Percentiles rank a stretch among this genome's conserved stretches.
Conservation (phyloP, 805 yeast species). For the Saccharomyces cerevisiae region DNA sequence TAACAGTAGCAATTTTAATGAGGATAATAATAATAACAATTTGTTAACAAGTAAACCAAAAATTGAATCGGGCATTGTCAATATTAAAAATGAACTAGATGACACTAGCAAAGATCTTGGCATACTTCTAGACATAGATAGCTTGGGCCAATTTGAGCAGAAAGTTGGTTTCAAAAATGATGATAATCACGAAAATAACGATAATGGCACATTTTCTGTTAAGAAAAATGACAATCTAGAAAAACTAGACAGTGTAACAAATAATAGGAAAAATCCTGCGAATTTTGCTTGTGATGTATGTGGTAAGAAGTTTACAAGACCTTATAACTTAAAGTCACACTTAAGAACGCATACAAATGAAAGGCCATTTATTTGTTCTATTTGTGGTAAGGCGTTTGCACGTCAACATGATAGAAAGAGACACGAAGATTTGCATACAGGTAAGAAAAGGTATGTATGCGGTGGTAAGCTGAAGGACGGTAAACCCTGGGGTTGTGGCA, state of each 20-base stretch:
- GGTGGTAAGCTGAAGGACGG: constrained; percentile 56
- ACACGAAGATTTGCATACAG: constrained; percentile 69
- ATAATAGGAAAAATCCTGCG: constrained; percentile 18
- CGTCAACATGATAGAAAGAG: constrained; percentile 70
- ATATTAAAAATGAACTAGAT: background rate
- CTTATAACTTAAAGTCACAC: constrained; percentile 88
- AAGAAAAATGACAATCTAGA: constrained; percentile 9
- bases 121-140: background rate
- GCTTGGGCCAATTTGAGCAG: background rate
- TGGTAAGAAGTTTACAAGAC: constrained; percentile 81
- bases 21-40: background rate
- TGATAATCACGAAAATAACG: constrained; percentile 6
- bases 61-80: background rate
- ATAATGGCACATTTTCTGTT: constrained; percentile 7
- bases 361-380: constrained; percentile 62
- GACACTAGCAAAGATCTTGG: background rate
- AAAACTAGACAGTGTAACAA: background rate
- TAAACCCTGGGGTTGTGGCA: constrained; percentile 70
- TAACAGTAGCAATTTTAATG: background rate
- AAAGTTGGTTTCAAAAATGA: background rate
- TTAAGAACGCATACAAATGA: constrained; percentile 84
- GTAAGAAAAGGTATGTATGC: constrained; percentile 68
- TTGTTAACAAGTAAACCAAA: background rate
- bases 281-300: constrained; percentile 65
- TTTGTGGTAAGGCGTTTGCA: constrained; percentile 77